Base-by-base conservation (phyloP, 257 asterid genomes). In the Marsdenia floribunda region DNA sequence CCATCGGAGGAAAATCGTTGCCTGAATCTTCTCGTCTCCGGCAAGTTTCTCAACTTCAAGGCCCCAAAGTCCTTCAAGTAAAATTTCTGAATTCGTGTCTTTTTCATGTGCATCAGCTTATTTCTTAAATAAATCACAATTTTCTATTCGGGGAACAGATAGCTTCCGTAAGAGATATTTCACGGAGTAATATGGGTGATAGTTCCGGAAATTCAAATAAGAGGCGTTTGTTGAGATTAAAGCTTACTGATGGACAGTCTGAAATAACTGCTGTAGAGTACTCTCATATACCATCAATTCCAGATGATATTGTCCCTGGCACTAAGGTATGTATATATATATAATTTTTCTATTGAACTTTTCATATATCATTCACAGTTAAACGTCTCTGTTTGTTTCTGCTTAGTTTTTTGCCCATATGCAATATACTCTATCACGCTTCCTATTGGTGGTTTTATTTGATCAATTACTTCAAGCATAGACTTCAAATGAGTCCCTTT, bases 1-100 rank as follows among this genome's bases (percentile, higher is more conserved):
- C 91, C 33, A 81, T 90, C 58, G 97, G 97, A 37, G 96, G 89
- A 15, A 90, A 86, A 71, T 85, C 88, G 10, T 85, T 90, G 77
- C 96, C 97, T 10, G 89, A 86, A 3, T 79, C 90, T 76, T 82
- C 91, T 74, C 50, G 80, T 83, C 82, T 88, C 26, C 76, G 85
- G 61, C 88, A 82, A 82, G 73, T 81, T 24, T 77, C 96, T 79
- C 91, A 84, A 81, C 78, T 92, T 19, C 89, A 73, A 53, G 91
- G 89, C 69, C 96, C 96, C 37, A 75, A 84, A 70, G 85, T 92
- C 78, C 96, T 92, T 80, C 97, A 92, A 90, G 97, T 90, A 82
- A 57, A 64, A 15, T 13, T 15, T 60, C 38, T 33, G 71, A 15
- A 29, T 50, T 52, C 42, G 21, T 46, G n/a, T 6, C 26, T 26